Base-by-base conservation (phyloP, 2,329 filamentous ascomycete genomes). In the Neodidymelliopsis sp. region DNA sequence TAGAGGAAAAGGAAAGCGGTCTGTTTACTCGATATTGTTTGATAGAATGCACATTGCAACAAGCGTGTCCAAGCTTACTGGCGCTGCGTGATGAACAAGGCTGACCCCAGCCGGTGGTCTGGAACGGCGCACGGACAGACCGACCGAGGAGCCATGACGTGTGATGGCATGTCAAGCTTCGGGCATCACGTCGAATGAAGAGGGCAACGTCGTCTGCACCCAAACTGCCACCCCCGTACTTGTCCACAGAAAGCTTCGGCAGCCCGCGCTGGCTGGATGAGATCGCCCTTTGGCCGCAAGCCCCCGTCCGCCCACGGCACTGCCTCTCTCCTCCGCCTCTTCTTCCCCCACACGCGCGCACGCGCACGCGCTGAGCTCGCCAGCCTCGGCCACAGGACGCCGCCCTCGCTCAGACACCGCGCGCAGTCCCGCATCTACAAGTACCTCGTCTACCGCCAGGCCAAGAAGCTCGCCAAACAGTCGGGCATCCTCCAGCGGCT, bases 401-500 rank as follows among this genome's bases (percentile, higher is more conserved):
- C 96, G 18, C 89, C 90, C 10, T 77, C 80, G 39, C 81, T 90
- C 62, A 89, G 87, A 65, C 84, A 87, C 67, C 79, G 81, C 42
- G 75, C 90, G 7, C 91, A 96, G 74, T 86, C 86, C 27, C 84
- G 85, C 46, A 84, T 96, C 57, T 95, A 94, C 69, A 81, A 81
- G 34, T 89, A 87, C 56, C 79, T 95, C 47, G 76, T 92, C 54
- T 79, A 80, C 59, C 82, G 83, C 39, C 86, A 90, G 53, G 59
- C 65, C 5, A 57, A 57, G 27, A 72, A 66, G 52, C 63, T 70
- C 39, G 56, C 59, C 31, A 56, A 54, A 37, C 61, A 66, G 33
- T 57, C 61, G 35, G 57, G 50, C 22, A 55, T 73, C 35, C 42
- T 68, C 22, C 69, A 70, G 56, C 63, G 62, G 34, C 57, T 72